Evolutionary conservation across 495 filamentous ascomycete genomes (phyloP), one percentile per base, ranked within the genome.

Genomic region (Aspergillus steynii): DNA sequence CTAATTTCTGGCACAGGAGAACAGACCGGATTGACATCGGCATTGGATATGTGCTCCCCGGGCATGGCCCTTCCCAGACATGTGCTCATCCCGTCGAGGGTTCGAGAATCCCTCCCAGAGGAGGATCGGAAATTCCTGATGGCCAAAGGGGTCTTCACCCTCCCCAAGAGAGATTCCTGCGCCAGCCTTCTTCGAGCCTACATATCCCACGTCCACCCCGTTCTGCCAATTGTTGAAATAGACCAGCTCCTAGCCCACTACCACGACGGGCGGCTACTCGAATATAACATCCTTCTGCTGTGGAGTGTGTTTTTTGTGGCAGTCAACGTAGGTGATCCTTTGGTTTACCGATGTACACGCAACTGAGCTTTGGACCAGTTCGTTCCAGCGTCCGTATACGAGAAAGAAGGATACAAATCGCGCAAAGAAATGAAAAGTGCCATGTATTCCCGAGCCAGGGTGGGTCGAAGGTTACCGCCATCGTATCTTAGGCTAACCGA

Each of bases 251-350:
- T 79, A 28, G 37, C 63, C 20, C 62, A 63, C 29, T 65, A 72
- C 34, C 58, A 56, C n/a, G 28, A 55, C 31, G 67, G 66, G 8
- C 63, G 68, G 10, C 55, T 68, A 12, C 57, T 65, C n/a, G 63
- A 71, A 5, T 68, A 71, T 48, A 80, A 76, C 47, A 9, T 75
- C 0, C 53, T 79, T 20, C 60, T 80, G 2, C 47, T 78, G 10
- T 81, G 77, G 77, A 75, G 76, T 58, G 60, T 81, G 10, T 77
- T 78, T n/a, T 78, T 73, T 56, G 74, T 66, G 45, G 72, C 72
- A 1, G 62, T 62, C 0, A 77, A 79, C 65, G 76, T 74, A 55
- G 53, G 70, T 63, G 3, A 34, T 10, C n/a, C 27, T 6, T 8
- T 45, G 5, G 8, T 20, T 15, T n/a, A 3, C 15, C 9, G n/a